Base-by-base conservation (phyloP, 2,329 filamentous ascomycete species). In the Alternaria incomplexa region DNA sequence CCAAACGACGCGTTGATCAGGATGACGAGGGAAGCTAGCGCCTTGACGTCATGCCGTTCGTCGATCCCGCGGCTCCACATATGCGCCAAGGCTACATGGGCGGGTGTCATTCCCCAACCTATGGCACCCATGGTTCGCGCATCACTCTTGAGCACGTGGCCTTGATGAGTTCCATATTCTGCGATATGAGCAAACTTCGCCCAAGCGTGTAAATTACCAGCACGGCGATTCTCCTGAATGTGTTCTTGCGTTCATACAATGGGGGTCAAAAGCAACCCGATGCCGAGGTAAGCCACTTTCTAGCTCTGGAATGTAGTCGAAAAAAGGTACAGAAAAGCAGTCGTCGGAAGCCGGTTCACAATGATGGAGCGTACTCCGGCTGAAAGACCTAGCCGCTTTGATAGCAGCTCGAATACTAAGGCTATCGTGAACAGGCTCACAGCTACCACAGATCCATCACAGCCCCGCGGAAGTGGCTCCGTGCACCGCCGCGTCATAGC, bases 31-130 rank as follows among this genome's bases (percentile, higher is more conserved):
- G 45, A 22, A 28, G 54, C 62, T 57, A 57, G 57, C 28, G 45
- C 25, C 3, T 25, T 51, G 61, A 63, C 61, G 61, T 64, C 61
- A 64, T 64, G 53, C 60, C 56, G 56, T 22, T 59, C 44, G 56
- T 59, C 55, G 60, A 62, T 59, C 56, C 36, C 40, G 44, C 60
- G 56, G 56, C 56, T 25, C 60, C 60, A 62, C 60, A 62, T 55
- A 52, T 30, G 48, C 54, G 60, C 60, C 50, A 62, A 59, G 60
- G 7, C 50, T 30, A 26, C 23, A 46, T 52, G 28, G 6, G 28
- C 28, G 48, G 48, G 48, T 52, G 30, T 40, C 48, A 40, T 36
- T 30, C 26, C 56, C 56, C 25, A 50, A 44, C 25, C 50, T 30
- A 48, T 54, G 36, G 32, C 48, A 44, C 30, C 50, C 23, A 48